phyloP scores from a whole-genome alignment of 2,329 filamentous ascomycete genomes.

The Pseudocercospora cruenta region DNA sequence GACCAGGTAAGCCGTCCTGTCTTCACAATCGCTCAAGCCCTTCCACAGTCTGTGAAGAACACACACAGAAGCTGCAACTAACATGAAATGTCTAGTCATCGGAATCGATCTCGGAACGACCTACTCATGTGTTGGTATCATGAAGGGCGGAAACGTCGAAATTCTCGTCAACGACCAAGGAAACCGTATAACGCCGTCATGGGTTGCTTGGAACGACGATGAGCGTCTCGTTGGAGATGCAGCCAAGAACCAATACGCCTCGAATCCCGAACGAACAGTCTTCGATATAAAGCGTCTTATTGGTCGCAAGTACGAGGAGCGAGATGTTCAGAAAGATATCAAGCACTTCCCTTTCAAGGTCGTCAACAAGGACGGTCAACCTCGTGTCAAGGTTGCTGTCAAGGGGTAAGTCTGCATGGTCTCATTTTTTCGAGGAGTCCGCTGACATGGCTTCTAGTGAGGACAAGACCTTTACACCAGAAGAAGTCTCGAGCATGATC shows the following conservation, averaged over 20 bases:
- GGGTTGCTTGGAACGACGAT: conserved; percentile 75
- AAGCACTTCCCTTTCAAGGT: conserved; percentile 99
- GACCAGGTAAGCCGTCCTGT: conserved; percentile 60
- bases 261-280: conserved; percentile 54
- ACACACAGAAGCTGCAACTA: background rate
- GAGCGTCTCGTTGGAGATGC: conserved; percentile 97
- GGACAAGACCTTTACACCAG: conserved; percentile 76
- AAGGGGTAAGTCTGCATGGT: conserved; percentile 47
- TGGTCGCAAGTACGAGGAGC: conserved; percentile 58
- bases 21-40: background rate
- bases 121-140: conserved; percentile 86
- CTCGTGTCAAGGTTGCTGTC: conserved; percentile 76
- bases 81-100: conserved; percentile 62
- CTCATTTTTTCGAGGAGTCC: background rate
- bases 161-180: conserved; percentile 96
- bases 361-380: conserved; percentile 85
- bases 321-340: conserved; percentile 86
- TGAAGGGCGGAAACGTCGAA: conserved; percentile 93
- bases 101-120: conserved; percentile 96
- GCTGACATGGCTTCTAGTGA: conserved; percentile 29
- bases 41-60: background rate
- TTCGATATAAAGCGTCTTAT: conserved; percentile 57
- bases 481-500: conserved; percentile 81
- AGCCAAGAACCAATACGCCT: conserved; percentile 83
- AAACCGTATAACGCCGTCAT: conserved; percentile 86